Evolutionary conservation across 352 stramenopile genomes (phyloP).

Genomic region (Phytophthora idaei): DNA sequence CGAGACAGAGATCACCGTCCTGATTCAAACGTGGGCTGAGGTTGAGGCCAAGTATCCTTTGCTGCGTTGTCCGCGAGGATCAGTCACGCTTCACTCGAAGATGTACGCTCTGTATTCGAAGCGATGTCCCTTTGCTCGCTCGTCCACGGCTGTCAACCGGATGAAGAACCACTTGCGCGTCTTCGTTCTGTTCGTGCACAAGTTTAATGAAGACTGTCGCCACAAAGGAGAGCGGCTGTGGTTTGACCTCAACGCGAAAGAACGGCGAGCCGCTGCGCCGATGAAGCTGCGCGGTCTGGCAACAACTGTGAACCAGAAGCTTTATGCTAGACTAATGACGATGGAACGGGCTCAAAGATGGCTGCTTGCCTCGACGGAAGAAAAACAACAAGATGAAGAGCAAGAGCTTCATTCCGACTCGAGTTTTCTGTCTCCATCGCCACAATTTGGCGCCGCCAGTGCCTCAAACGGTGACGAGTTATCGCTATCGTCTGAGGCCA

Average conservation of each 20-base stretch:
- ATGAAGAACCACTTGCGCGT: conserved; percentile 16
- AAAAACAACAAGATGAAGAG: neutral
- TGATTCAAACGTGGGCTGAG: conserved; percentile 29
- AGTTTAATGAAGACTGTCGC: conserved; percentile 19
- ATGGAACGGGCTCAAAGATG: conserved; percentile 27
- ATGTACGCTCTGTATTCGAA: conserved; percentile 18
- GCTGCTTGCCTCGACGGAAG: neutral
- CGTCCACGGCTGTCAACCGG: conserved; percentile 6
- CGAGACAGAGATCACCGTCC: conserved; percentile 17
- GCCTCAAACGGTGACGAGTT: neutral
- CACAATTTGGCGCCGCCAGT: neutral
- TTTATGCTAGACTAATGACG: conserved; percentile 18
- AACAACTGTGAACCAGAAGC: conserved; percentile 3
- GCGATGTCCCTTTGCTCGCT: conserved; percentile 13
- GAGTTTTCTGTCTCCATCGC: too few relatives aligned
- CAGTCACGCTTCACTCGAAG: conserved; percentile 18
- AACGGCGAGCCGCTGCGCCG: conserved; percentile 5
- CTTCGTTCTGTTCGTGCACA: conserved; percentile 24
- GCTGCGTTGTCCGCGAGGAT: conserved; percentile 3
- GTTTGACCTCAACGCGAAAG: conserved; percentile 17
- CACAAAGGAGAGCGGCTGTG: conserved; percentile 19
- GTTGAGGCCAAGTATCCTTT: conserved; percentile 25
- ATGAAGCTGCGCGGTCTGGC: conserved; percentile 1
- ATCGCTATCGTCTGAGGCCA: neutral
- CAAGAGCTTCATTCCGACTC: neutral